Evolutionary conservation across 257 asterid species (phyloP).

Genomic region (Solanum ossicruentum): DNA sequence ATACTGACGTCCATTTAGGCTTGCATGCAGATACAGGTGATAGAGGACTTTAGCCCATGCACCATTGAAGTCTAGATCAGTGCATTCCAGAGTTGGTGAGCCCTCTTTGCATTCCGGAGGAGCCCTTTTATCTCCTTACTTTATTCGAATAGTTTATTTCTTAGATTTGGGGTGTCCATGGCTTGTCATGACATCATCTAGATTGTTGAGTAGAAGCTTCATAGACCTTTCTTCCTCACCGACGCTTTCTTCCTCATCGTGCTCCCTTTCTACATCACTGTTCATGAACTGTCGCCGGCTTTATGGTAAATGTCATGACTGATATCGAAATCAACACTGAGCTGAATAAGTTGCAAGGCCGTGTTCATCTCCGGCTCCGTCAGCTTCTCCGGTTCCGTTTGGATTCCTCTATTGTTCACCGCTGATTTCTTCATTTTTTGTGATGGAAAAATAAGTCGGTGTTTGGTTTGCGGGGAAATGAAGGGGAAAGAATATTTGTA

Average conservation of each 20-base stretch:
- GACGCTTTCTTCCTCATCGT: slow-evolving; percentile 27
- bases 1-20: too few relatives aligned
- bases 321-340: slow-evolving; percentile 32
- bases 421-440: slow-evolving; percentile 17
- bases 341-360: slow-evolving; percentile 57
- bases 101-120: too few relatives aligned
- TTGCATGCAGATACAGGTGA: too few relatives aligned
- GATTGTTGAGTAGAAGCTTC: too few relatives aligned
- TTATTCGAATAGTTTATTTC: too few relatives aligned
- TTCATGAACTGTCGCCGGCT: neutral
- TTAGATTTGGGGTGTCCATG: too few relatives aligned
- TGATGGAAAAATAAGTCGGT: neutral
- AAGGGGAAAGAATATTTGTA: neutral
- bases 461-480: neutral
- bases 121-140: too few relatives aligned
- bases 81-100: too few relatives aligned
- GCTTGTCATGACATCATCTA: too few relatives aligned
- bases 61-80: too few relatives aligned
- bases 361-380: slow-evolving; percentile 57
- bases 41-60: too few relatives aligned
- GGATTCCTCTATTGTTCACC: slow-evolving; percentile 5
- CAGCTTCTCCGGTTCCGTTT: slow-evolving; percentile 12
- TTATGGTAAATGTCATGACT: neutral
- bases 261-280: neutral
- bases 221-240: slow-evolving; percentile 10